phyloP scores from a whole-genome alignment of 768 basidiomycete genomes.

The Gautieria morchelliformis region DNA sequence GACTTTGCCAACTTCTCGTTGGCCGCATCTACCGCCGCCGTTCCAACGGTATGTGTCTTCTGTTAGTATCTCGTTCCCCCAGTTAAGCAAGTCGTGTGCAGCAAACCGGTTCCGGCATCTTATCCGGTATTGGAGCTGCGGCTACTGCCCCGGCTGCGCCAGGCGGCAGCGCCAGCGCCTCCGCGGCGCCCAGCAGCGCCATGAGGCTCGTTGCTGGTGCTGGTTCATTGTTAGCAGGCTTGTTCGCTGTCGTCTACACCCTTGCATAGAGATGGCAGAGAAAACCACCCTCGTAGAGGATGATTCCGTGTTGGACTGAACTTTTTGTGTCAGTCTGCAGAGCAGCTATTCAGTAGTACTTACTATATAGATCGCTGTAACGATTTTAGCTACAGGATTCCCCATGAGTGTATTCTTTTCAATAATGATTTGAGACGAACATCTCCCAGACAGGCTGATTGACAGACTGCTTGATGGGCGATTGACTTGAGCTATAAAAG shows the following conservation, averaged over 20 bases:
- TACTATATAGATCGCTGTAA: background rate
- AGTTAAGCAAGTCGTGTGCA: background rate
- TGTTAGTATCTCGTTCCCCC: too few relatives aligned
- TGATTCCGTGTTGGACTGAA: background rate
- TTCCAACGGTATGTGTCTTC: too few relatives aligned
- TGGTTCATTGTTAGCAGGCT: background rate
- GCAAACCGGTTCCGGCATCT: constrained; percentile 15
- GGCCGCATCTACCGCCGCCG: background rate
- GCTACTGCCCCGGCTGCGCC: background rate
- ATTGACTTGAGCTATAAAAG: too few relatives aligned
- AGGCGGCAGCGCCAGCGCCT: constrained; percentile 11
- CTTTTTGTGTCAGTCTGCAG: background rate
- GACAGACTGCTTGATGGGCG: too few relatives aligned
- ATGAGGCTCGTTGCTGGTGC: background rate
- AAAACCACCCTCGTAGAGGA: background rate
- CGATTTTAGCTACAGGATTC: background rate
- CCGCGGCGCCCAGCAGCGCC: constrained; percentile 3
- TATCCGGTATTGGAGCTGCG: constrained; percentile 30
- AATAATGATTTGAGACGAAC: background rate
- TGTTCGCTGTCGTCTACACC: background rate
- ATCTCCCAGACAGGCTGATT: too few relatives aligned
- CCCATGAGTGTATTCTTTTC: background rate
- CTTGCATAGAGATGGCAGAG: background rate
- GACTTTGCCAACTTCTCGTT: background rate
- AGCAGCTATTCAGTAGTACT: too few relatives aligned